Conservation (phyloP, 164 flowering plant species). For the Magnolia changhungtana region DNA sequence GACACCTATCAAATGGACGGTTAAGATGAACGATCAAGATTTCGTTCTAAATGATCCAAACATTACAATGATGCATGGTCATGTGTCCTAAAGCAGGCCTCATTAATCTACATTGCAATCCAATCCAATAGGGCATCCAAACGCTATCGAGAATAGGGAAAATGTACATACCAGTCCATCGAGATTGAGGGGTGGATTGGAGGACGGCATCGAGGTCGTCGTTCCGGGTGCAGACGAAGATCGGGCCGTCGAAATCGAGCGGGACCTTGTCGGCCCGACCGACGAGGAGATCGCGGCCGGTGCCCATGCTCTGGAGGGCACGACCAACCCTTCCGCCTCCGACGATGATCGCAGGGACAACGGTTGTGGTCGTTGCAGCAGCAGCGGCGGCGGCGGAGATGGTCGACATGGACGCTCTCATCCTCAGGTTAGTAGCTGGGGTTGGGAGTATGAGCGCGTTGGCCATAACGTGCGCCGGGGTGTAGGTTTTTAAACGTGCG, state of each 20-base stretch:
- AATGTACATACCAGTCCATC: slow-evolving; percentile 73
- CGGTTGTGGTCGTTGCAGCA: slow-evolving; percentile 33
- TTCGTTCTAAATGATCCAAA: no score
- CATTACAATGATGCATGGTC: no score
- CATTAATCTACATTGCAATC: no score
- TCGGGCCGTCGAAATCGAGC: slow-evolving; percentile 71
- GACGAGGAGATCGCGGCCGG: slow-evolving; percentile 64
- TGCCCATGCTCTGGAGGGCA: slow-evolving; percentile 74
- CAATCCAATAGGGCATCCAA: no score
- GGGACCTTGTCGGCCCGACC: slow-evolving; percentile 80
- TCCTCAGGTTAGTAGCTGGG: slow-evolving; percentile 2
- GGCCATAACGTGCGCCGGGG: neutral
- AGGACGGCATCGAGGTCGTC: slow-evolving; percentile 96
- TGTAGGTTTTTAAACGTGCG: neutral
- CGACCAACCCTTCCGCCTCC: slow-evolving; percentile 90
- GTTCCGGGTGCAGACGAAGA: slow-evolving; percentile 90
- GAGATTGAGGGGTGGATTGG: slow-evolving; percentile 70
- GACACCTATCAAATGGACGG: no score
- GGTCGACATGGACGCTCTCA: slow-evolving; percentile 7
- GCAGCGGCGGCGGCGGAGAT: neutral
- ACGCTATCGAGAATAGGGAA: neutral
- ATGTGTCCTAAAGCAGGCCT: no score
- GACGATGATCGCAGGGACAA: slow-evolving; percentile 72
- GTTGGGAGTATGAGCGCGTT: neutral
- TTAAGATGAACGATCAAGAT: no score